Evolutionary conservation across 2,329 filamentous ascomycete species (phyloP), one percentile per base, ranked within the genome.

Genomic region (Alternaria postmessia): DNA sequence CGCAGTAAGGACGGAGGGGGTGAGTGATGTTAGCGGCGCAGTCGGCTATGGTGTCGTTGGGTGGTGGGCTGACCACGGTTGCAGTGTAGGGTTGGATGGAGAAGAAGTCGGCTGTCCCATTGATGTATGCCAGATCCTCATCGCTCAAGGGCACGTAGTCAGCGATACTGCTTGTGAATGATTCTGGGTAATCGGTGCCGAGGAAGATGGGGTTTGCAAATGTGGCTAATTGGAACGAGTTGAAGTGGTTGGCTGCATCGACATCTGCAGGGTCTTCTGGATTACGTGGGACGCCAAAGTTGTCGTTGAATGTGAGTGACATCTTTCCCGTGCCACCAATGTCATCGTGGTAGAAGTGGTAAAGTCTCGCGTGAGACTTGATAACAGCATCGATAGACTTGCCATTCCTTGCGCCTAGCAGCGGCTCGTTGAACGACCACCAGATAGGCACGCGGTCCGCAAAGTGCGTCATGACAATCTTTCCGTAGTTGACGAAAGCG

Each of bases 21-120:
- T 83, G 79, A 6, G 77, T 80, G 1, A 72, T 65, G 66, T 88
- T 83, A 7, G 75, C 61, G 1, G 83, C 79, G 65, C 86, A 88
- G 5, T 79, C 78, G 0, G 78, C 73, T 46, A 86, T 80, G 2
- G 83, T 84, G 52, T 63, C 61, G 51, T 70, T 71, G 4, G 69
- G 68, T 1, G 85, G 82, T 0, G 82, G 80, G 2, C 82, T 80
- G n/a, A 87, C 82, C 0, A 86, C 82, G 0, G 83, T 84, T 0
- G 85, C 83, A 0, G 85, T 87, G 75, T 89, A 89, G 0, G 85
- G 83, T 63, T 89, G 86, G 38, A 88, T 82, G 7, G 81, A 85
- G 39, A 86, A 80, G 56, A 87, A 84, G 70, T 88, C 87, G 3
- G 82, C 80, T 0, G 84, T 86, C 2, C 72, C 70, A 14, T 73